Base-by-base conservation (phyloP, 2,329 filamentous ascomycete species). In the Microdochium nivale region DNA sequence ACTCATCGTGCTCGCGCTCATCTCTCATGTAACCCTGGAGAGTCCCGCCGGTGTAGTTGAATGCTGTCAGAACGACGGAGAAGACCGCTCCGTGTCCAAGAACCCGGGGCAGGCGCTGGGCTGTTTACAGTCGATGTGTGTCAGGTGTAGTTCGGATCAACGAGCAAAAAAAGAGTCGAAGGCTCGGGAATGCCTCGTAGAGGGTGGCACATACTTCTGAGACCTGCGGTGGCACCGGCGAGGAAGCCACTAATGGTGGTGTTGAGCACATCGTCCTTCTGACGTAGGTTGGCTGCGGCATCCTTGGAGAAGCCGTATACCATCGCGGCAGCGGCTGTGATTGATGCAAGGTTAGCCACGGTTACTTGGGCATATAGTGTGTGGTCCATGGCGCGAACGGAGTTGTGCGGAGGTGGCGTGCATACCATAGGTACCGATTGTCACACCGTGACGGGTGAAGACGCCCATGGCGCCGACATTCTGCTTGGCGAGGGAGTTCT, bases 401-500 rank as follows among this genome's bases (percentile, higher is more conserved):
- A 16, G 32, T 7, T 40, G n/a, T 11, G 14, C 21, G 21, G 23
- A 11, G 48, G 25, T 30, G n/a, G 11, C 16, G 21, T 21, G 58
- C 64, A 49, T 60, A 67, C 74, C 73, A 62, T 83, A 82, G 54
- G 80, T 66, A 55, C 74, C 86, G 65, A 92, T 87, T 49, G 86
- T 86, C 64, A 84, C 76, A 58, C 90, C 91, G 52, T 84, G 86
- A 63, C 83, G 82, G 47, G 88, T 88, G 66, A 97, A 84, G 63
- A 96, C 79, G 59, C 88, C 87, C 75, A 86, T 81, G 55, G 84
- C 79, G 61, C 90, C 89, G 58, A 94, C 76, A 69, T 96, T 96
- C 67, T 82, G 79, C 75, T 84, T 90, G 51, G 85, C 79, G 60
- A 96, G 79, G 53, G 90, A 89, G 75, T 95, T 97, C 75, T 91